Evolutionary conservation across 176 grass and related monocot genomes (phyloP).

Genomic region (Triticum aestivum): IWGSC_CS_RefSeq_v2.1 NC_057806.1:355546705-355547204

Average conservation of each 20-base stretch:
- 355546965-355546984: not conserved
- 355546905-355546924: not conserved
- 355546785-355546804: not conserved
- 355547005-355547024: not conserved
- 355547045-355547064: not conserved
- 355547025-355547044: not conserved
- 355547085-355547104: not conserved
- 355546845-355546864: not conserved
- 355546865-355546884: slow-evolving; percentile 7
- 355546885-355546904: not conserved
- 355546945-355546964: not conserved
- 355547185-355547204: not conserved
- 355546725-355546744: not conserved
- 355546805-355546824: not conserved
- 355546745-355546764: not conserved
- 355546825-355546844: not conserved
- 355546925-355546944: not conserved
- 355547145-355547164: not conserved
- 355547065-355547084: not conserved
- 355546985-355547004: not conserved
- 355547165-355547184: not conserved
- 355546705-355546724: not conserved
- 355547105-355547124: not conserved
- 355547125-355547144: not conserved
- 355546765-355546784: not conserved